Conservation (phyloP, 768 basidiomycete species). For the Pisolithus microcarpus region DNA sequence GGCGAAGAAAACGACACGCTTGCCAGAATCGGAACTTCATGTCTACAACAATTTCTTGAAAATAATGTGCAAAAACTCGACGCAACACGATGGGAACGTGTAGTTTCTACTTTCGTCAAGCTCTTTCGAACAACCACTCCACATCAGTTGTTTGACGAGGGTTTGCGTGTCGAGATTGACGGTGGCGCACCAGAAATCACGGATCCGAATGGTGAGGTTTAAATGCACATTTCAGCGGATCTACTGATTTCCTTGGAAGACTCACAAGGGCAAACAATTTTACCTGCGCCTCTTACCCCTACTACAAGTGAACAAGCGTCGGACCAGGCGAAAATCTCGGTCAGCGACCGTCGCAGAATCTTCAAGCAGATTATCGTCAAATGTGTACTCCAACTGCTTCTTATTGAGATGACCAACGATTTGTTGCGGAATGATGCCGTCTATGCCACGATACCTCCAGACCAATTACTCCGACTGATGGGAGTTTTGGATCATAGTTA, state of each 20-base stretch:
- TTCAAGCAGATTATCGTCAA: conserved; percentile 99
- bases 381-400: conserved; percentile 92
- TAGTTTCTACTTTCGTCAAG: conserved; percentile 88
- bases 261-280: conserved; percentile 54
- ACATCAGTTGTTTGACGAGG: conserved; percentile 93
- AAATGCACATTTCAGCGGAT: background rate
- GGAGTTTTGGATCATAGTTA: conserved; percentile 95
- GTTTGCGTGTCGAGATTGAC: conserved; percentile 78
- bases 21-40: conserved; percentile 95
- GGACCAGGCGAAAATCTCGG: conserved; percentile 44
- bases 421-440: conserved; percentile 87
- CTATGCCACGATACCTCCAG: conserved; percentile 89
- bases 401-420: conserved; percentile 97
- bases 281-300: conserved; percentile 87
- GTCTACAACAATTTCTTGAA: conserved; percentile 92
- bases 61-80: conserved; percentile 86
- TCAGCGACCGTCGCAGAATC: conserved; percentile 68
- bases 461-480: conserved; percentile 90
- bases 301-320: conserved; percentile 45
- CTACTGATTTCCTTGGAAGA: conserved; percentile 37
- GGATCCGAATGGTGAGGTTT: conserved; percentile 36
- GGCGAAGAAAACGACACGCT: conserved; percentile 90
- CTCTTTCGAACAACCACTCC: conserved; percentile 98
- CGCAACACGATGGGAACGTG: conserved; percentile 80
- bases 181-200: conserved; percentile 45